Percentiles rank a stretch among this genome's conserved stretches.
These are phyloP conservation scores for Hymenoscyphus repandus DNA, from an alignment of 2,329 filamentous ascomycete species.

Conservation along the genomic window DNA sequence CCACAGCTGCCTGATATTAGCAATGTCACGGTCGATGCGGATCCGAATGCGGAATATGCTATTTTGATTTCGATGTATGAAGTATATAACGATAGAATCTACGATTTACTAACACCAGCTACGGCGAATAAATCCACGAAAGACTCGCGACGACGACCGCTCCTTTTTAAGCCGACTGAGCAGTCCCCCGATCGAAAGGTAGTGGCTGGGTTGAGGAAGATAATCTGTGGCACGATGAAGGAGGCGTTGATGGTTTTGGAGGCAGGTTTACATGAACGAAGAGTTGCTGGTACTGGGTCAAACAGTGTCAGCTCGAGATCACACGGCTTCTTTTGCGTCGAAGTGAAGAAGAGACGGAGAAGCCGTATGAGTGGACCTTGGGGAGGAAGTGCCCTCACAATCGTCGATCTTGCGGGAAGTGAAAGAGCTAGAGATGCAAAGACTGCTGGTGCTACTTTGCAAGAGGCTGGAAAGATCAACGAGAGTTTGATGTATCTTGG, in stretches of 20 bases:
- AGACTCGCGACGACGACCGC: constrained; percentile 67
- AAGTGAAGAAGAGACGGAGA: constrained; percentile 75
- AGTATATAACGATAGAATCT: constrained; percentile 97
- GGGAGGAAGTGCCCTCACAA: constrained; percentile 73
- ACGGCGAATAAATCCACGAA: constrained; percentile 57
- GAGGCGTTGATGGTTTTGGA: constrained; percentile 89
- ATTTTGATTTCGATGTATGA: constrained; percentile 97
- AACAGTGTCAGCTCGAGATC: constrained; percentile 90
- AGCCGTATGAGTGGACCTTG: constrained; percentile 54
- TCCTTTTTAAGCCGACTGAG: constrained; percentile 92
- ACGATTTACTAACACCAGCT: constrained; percentile 74
- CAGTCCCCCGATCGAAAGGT: constrained; percentile 86
- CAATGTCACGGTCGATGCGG: constrained; percentile 60
- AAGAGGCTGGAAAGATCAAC: constrained; percentile 97
- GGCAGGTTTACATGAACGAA: constrained; percentile 78
- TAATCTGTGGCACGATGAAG: constrained; percentile 74
- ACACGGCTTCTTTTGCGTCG: constrained; percentile 93
- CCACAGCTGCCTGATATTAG: constrained; percentile 72
- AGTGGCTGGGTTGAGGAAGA: constrained; percentile 84
- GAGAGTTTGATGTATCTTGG: constrained; percentile 97
- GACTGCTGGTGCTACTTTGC: constrained; percentile 85
- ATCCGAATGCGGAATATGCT: constrained; percentile 71
- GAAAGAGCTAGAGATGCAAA: constrained; percentile 91
- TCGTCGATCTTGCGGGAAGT: constrained; percentile 90
- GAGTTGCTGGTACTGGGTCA: constrained; percentile 84